phyloP scores from a whole-genome alignment of 2,329 filamentous ascomycete genomes.

The Boeremia exigua region DNA sequence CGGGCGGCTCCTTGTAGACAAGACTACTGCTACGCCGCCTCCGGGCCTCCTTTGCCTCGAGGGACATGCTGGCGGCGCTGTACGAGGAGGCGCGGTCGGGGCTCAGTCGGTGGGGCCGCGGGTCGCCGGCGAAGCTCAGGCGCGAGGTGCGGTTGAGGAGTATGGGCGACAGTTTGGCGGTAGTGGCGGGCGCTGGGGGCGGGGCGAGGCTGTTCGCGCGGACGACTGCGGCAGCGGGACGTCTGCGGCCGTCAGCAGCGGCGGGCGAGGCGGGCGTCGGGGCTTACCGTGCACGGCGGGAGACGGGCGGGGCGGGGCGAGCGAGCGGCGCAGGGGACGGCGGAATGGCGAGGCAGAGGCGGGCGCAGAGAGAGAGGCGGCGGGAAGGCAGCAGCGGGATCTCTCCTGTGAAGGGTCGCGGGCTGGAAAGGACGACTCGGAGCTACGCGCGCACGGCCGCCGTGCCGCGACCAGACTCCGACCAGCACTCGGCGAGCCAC shows the following conservation, averaged over 20 bases:
- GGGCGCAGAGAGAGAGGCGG: conserved; percentile 3
- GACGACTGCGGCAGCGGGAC: conserved; percentile 9
- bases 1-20: conserved; percentile 95
- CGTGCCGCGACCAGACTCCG: conserved; percentile 1
- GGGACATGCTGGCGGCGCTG: conserved; percentile 40
- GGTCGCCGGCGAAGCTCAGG: conserved; percentile 85
- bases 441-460: conserved; percentile 6
- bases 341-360: conserved; percentile 9
- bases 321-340: conserved; percentile 28
- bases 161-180: conserved; percentile 96
- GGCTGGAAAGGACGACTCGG: conserved; percentile 8
- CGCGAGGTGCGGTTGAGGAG: conserved; percentile 79
- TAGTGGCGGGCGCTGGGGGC: conserved; percentile 58
- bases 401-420: conserved; percentile 5
- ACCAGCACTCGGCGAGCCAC: background rate
- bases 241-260: conserved; percentile 12
- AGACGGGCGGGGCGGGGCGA: conserved; percentile 13
- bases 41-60: conserved; percentile 66
- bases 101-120: conserved; percentile 56
- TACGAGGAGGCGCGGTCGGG: conserved; percentile 27
- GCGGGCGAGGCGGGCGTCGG: conserved; percentile 19
- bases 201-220: conserved; percentile 1
- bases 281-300: conserved; percentile 33
- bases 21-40: conserved; percentile 97
- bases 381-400: conserved; percentile 5